Percentiles rank a stretch among this genome's conserved stretches.
These are phyloP conservation scores for Wickerhamomyces bovis DNA, from an alignment of 805 yeast species.

Conservation along the genomic window DNA sequence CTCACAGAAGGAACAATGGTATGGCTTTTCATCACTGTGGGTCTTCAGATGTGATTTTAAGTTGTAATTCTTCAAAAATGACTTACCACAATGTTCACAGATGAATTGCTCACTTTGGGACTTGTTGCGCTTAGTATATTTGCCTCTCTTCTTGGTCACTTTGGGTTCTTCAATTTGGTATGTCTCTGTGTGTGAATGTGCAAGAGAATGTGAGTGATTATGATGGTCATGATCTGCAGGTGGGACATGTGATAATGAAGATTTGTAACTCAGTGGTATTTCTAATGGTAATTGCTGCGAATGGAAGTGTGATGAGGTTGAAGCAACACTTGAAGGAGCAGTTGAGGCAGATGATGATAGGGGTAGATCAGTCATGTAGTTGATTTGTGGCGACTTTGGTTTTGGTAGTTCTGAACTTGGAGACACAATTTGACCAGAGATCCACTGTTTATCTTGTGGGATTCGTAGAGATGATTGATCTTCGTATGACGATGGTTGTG, in stretches of 20 bases:
- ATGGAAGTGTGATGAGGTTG: not conserved
- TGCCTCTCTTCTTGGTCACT: slow-evolving; percentile 8
- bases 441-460: not conserved
- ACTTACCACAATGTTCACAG: slow-evolving; percentile 68
- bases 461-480: not conserved
- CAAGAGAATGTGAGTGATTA: not conserved
- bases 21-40: slow-evolving; percentile 71
- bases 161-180: slow-evolving; percentile 4
- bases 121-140: slow-evolving; percentile 5
- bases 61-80: slow-evolving; percentile 76
- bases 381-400: not conserved
- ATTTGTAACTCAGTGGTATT: not conserved
- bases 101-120: slow-evolving; percentile 16
- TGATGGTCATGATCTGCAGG: not conserved
- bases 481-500: not conserved
- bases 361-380: not conserved
- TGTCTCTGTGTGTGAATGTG: not conserved
- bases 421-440: not conserved
- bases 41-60: slow-evolving; percentile 74
- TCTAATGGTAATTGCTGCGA: not conserved
- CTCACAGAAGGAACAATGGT: slow-evolving; percentile 54
- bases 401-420: not conserved
- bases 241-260: not conserved
- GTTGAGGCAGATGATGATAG: not conserved
- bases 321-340: not conserved